Evolutionary conservation across 352 stramenopile species (phyloP).

Genomic region (Globisporangium alternatum): DNA sequence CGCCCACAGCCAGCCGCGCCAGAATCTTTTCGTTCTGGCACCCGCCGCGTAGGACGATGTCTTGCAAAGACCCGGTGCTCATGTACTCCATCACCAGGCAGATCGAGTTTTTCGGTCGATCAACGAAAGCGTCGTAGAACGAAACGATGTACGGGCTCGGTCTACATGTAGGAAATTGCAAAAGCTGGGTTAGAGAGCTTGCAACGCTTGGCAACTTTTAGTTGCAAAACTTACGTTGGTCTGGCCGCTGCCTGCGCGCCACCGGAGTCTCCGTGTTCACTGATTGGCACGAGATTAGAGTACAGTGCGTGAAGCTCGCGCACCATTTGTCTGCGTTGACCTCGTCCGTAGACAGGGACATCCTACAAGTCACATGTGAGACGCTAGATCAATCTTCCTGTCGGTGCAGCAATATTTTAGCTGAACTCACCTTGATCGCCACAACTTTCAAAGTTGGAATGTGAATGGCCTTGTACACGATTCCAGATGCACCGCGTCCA

Average conservation of each 20-base stretch:
- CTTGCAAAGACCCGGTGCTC: constrained; percentile 88
- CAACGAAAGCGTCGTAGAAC: constrained; percentile 92
- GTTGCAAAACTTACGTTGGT: constrained; percentile 31
- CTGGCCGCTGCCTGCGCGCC: constrained; percentile 12
- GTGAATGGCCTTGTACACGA: constrained; percentile 91
- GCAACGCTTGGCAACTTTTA: background rate
- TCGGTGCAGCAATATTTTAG: constrained; percentile 1
- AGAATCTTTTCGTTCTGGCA: constrained; percentile 85
- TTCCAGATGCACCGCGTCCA: constrained; percentile 73
- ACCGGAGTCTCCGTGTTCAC: constrained; percentile 25
- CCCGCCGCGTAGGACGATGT: constrained; percentile 81
- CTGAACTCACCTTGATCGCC: constrained; percentile 71
- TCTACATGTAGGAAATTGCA: constrained; percentile 21
- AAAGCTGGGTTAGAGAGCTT: background rate
- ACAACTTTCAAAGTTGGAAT: constrained; percentile 89
- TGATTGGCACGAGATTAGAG: constrained; percentile 85
- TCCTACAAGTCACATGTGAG: constrained; percentile 34
- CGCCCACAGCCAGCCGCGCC: constrained; percentile 58
- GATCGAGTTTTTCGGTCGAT: constrained; percentile 85
- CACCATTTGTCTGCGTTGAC: constrained; percentile 88
- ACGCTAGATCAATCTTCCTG: too few species aligned
- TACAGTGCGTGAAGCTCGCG: constrained; percentile 88
- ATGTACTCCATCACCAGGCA: constrained; percentile 94
- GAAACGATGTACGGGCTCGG: constrained; percentile 88
- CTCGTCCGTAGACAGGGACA: constrained; percentile 80